Conservation (phyloP, 2,329 filamentous ascomycete species). For the Colletotrichum tamarilloi region DNA sequence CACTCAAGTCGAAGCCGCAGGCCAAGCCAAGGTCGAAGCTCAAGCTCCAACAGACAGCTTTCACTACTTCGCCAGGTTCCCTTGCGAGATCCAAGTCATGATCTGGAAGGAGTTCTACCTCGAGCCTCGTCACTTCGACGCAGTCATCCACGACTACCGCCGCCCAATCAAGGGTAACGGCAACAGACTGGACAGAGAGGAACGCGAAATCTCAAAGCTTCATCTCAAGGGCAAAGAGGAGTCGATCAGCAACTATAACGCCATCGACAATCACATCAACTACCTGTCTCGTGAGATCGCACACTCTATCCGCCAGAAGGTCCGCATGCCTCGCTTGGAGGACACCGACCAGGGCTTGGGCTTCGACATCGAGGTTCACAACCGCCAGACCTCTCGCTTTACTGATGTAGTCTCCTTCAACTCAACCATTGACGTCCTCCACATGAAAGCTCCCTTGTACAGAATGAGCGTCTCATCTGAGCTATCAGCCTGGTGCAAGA, state of each 20-base stretch:
- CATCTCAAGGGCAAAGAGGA: background rate
- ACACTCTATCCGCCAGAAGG: background rate
- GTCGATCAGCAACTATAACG: background rate
- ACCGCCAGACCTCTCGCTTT: background rate
- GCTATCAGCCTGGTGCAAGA: background rate
- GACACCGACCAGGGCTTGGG: background rate
- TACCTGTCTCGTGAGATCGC: background rate
- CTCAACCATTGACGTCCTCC: background rate
- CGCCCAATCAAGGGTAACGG: background rate
- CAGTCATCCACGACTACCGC: background rate
- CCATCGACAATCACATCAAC: background rate
- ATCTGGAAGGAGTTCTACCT: no score
- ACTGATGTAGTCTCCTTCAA: background rate
- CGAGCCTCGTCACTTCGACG: background rate
- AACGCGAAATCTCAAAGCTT: background rate
- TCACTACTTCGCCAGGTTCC: no score
- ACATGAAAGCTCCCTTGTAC: background rate
- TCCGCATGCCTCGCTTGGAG: background rate
- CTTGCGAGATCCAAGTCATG: no score
- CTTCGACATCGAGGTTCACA: background rate
- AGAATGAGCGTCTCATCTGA: background rate
- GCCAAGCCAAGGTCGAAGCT: no score
- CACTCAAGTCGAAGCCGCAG: no score
- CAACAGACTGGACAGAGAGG: background rate
- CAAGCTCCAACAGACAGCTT: no score